Evolutionary conservation across 805 yeast genomes (phyloP).

Genomic region (Spathaspora hagerdaliae): DNA sequence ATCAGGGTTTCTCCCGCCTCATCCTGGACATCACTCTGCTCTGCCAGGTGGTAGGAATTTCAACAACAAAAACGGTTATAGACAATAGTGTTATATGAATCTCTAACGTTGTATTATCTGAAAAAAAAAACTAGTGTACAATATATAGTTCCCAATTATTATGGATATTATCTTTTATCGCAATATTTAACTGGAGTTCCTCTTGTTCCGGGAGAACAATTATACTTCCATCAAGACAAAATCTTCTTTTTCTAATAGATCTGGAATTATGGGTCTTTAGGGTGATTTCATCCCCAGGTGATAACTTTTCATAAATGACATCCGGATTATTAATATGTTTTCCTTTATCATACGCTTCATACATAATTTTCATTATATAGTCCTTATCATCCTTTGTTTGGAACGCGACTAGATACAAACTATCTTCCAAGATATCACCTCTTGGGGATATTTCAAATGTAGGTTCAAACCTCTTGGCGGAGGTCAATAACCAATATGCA

Average conservation of each 20-base stretch:
- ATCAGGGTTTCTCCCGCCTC: slow-evolving; percentile 10
- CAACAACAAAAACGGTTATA: slow-evolving; percentile 4
- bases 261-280: slow-evolving; percentile 12
- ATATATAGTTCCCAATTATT: slow-evolving; percentile 17
- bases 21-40: slow-evolving; percentile 9
- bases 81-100: background rate
- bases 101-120: too few relatives aligned
- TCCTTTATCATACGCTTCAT: slow-evolving; percentile 54
- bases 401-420: slow-evolving; percentile 47
- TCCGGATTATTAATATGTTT: slow-evolving; percentile 45
- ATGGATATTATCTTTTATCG: slow-evolving; percentile 16
- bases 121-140: slow-evolving; percentile 1
- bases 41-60: slow-evolving; percentile 1
- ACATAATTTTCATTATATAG: slow-evolving; percentile 50
- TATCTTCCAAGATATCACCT: slow-evolving; percentile 41
- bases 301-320: slow-evolving; percentile 43
- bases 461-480: slow-evolving; percentile 55
- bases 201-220: slow-evolving; percentile 22
- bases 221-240: slow-evolving; percentile 68
- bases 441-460: slow-evolving; percentile 61
- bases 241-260: slow-evolving; percentile 34
- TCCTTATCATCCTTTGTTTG: slow-evolving; percentile 21
- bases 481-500: slow-evolving; percentile 58
- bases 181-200: slow-evolving; percentile 10
- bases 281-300: slow-evolving; percentile 20